These are phyloP conservation scores for Monosporozyma siamensis DNA, from an alignment of 805 yeast genomes.

Conservation along the genomic window DNA sequence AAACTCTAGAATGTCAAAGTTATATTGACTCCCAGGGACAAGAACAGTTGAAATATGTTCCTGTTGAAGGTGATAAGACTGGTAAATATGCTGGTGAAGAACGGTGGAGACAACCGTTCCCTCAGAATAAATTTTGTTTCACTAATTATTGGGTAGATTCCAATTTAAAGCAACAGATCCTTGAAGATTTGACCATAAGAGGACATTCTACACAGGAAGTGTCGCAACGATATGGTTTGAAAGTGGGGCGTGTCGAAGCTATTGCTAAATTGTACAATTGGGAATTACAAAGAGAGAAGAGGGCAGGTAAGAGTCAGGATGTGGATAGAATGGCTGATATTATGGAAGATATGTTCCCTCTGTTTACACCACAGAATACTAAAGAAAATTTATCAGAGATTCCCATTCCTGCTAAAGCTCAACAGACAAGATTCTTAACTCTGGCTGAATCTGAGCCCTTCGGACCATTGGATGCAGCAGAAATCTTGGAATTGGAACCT, in stretches of 20 bases:
- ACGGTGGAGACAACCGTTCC: constrained; percentile 50
- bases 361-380: constrained; percentile 37
- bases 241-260: constrained; percentile 86
- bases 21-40: neutral
- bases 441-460: constrained; percentile 93
- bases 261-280: constrained; percentile 56
- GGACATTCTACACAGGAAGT: constrained; percentile 58
- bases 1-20: constrained; percentile 12
- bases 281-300: constrained; percentile 50
- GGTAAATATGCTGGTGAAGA: neutral
- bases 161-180: constrained; percentile 51
- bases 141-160: constrained; percentile 56
- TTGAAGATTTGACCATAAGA: constrained; percentile 43
- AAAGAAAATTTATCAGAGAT: constrained; percentile 85
- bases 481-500: constrained; percentile 73
- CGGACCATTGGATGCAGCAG: constrained; percentile 93
- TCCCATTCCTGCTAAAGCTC: constrained; percentile 78
- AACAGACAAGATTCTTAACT: constrained; percentile 73
- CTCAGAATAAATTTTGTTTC: constrained; percentile 57
- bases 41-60: neutral
- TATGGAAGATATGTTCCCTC: constrained; percentile 76
- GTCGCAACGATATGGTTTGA: constrained; percentile 69
- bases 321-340: constrained; percentile 43
- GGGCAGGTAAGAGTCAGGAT: constrained; percentile 46
- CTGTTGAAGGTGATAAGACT: neutral